Conservation (phyloP, 1,284 basidiomycete species). For the Cutaneotrichosporon cyanovorans region DNA sequence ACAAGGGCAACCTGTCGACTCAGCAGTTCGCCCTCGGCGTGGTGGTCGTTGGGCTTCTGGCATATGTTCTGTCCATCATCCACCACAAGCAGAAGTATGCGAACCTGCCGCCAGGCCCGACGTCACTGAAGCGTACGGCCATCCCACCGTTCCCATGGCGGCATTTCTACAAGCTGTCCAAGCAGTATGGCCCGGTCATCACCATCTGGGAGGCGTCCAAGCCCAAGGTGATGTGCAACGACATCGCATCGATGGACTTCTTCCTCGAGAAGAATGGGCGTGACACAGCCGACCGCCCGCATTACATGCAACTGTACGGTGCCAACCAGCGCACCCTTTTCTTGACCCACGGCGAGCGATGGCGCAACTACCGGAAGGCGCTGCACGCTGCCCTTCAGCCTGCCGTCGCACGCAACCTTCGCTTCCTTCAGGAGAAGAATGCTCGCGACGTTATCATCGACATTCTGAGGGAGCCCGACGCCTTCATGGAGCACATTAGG, state of each 20-base stretch:
- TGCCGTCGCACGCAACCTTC: slow-evolving; percentile 49
- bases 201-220: slow-evolving; percentile 3
- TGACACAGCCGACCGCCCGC: neutral
- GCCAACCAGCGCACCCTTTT: neutral
- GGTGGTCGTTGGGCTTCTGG: no score
- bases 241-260: neutral
- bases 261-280: neutral
- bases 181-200: slow-evolving; percentile 5
- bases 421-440: slow-evolving; percentile 48
- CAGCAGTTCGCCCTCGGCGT: no score
- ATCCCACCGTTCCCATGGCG: slow-evolving; percentile 1
- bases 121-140: no score
- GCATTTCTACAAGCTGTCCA: slow-evolving; percentile 2
- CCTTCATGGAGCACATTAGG: slow-evolving; percentile 50
- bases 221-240: slow-evolving; percentile 2
- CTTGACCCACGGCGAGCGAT: slow-evolving; percentile 1
- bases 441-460: slow-evolving; percentile 53
- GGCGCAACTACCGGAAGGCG: slow-evolving; percentile 45
- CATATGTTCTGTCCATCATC: no score
- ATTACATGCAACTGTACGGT: neutral
- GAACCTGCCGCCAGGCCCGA: no score
- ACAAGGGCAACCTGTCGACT: no score
- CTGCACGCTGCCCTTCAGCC: slow-evolving; percentile 54
- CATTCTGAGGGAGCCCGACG: slow-evolving; percentile 50
- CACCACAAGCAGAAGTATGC: no score